These are phyloP conservation scores for Rhodotorula sp. DNA, from an alignment of 1,284 basidiomycete species.

Conservation along the genomic window DNA sequence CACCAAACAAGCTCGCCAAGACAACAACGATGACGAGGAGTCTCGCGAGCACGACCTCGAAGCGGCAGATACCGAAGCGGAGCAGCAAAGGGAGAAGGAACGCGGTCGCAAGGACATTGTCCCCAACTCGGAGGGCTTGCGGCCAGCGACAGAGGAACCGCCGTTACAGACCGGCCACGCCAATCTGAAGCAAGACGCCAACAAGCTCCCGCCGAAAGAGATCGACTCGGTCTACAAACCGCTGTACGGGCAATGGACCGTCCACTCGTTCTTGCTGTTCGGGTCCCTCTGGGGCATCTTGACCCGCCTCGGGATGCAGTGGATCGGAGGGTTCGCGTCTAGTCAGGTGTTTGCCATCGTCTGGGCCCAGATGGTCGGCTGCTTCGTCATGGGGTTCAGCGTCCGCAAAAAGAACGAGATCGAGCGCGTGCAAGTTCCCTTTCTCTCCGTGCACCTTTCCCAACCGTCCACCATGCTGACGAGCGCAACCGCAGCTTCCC, in stretches of 20 bases:
- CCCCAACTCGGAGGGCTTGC: not conserved
- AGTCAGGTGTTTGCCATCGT: conserved; percentile 75
- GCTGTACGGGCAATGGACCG: conserved; percentile 20
- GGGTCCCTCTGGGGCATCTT: conserved; percentile 52
- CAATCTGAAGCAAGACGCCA: not conserved
- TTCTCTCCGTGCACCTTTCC: not conserved
- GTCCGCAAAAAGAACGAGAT: conserved; percentile 23
- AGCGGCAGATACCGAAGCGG: not conserved
- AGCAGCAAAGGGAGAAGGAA: not conserved
- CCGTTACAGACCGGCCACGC: conserved; percentile 13
- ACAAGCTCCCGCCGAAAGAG: not conserved
- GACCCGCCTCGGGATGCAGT: conserved; percentile 49
- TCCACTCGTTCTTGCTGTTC: conserved; percentile 47
- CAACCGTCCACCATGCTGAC: no score
- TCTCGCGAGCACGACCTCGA: not conserved
- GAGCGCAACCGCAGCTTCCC: conserved; percentile 62
- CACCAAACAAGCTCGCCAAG: not conserved
- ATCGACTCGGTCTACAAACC: not conserved
- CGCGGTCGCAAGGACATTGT: not conserved
- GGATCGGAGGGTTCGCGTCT: conserved; percentile 64
- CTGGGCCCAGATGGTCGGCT: conserved; percentile 86
- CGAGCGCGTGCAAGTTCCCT: conserved; percentile 2
- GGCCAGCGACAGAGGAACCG: conserved; percentile 10
- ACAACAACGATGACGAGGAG: not conserved
- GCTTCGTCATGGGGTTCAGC: conserved; percentile 81